phyloP scores from a whole-genome alignment of 2,329 filamentous ascomycete genomes.

The Nemania sp. region DNA sequence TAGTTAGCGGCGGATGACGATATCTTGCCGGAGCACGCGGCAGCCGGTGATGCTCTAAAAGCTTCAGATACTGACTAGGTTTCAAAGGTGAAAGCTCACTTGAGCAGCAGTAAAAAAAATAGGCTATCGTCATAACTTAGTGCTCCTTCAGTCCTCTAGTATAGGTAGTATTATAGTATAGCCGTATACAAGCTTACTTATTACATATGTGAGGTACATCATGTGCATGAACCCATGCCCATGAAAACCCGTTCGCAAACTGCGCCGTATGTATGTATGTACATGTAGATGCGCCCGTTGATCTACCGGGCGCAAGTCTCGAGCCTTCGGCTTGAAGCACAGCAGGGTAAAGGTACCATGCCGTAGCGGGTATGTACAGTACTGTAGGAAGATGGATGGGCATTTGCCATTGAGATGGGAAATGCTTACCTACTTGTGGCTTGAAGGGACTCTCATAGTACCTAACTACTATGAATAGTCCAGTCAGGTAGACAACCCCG shows the following conservation, averaged over 20 bases:
- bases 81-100: neutral
- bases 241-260: constrained; percentile 13
- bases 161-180: constrained; percentile 18
- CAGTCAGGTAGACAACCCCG: neutral
- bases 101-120: neutral
- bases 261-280: constrained; percentile 7
- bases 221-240: constrained; percentile 34
- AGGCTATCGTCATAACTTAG: neutral
- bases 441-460: neutral
- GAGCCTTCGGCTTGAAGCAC: constrained; percentile 4
- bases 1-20: constrained; percentile 19
- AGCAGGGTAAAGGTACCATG: constrained; percentile 17
- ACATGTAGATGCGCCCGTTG: constrained; percentile 14
- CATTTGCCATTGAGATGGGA: constrained; percentile 15
- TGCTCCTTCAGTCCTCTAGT: neutral
- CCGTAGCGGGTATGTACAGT: neutral
- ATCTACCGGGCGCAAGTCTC: constrained; percentile 27
- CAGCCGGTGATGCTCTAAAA: constrained; percentile 1
- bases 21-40: constrained; percentile 6
- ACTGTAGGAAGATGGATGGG: neutral
- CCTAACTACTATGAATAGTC: neutral
- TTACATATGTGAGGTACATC: constrained; percentile 28
- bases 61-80: constrained; percentile 15
- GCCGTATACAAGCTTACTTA: constrained; percentile 30
- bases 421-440: too few relatives aligned